A percentile compares a stretch with the other conserved stretches of the same genome.
Conservation (phyloP, 768 basidiomycete genomes). For the Amanita rimosa region DNA sequence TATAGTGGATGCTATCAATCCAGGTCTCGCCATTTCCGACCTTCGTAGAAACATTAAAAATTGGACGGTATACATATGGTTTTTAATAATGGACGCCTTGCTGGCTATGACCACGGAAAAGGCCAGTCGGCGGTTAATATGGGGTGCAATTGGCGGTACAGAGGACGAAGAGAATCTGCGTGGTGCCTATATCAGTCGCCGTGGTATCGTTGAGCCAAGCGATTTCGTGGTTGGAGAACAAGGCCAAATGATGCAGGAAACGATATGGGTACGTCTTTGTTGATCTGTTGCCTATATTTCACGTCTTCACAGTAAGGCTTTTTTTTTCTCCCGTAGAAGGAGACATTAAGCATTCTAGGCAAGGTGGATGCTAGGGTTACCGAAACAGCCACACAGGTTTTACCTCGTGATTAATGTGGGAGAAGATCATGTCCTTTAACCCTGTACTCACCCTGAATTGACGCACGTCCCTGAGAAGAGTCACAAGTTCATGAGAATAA, state of each 20-base stretch:
- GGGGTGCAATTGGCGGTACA: constrained; percentile 19
- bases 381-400: background rate
- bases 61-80: constrained; percentile 7
- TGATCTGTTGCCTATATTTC: background rate
- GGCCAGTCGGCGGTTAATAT: constrained; percentile 24
- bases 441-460: too few species aligned
- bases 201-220: constrained; percentile 18
- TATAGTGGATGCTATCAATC: constrained; percentile 25
- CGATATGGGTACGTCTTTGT: constrained; percentile 22
- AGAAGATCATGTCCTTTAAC: too few species aligned
- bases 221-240: constrained; percentile 22
- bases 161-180: constrained; percentile 15
- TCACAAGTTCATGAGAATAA: too few species aligned
- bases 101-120: constrained; percentile 26
- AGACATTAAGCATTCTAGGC: constrained; percentile 2
- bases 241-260: constrained; percentile 17
- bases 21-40: constrained; percentile 30
- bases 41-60: constrained; percentile 17
- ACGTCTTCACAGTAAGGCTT: background rate
- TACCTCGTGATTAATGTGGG: background rate
- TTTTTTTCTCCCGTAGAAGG: constrained; percentile 1
- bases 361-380: constrained; percentile 5
- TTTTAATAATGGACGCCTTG: constrained; percentile 15
- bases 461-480: too few species aligned
- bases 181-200: constrained; percentile 18